Base-by-base conservation (phyloP, 768 basidiomycete species). In the Trametes elegans region DNA sequence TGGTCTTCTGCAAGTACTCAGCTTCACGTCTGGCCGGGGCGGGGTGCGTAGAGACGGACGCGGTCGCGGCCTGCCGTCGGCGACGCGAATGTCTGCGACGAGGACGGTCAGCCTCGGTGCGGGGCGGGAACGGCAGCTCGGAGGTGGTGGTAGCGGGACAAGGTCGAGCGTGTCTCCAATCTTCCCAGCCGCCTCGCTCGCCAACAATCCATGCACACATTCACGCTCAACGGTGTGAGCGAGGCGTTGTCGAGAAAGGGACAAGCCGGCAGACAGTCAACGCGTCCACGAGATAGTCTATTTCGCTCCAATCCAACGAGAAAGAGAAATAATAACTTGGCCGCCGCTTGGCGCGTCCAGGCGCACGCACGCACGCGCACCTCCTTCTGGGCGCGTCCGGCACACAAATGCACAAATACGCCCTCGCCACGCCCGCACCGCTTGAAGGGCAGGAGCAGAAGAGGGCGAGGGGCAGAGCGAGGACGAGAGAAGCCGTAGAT, bases 401-500 rank as follows among this genome's bases (percentile, higher is more conserved):
- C n/a, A n/a, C n/a, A n/a, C n/a, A n/a, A n/a, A n/a, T n/a, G n/a
- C n/a, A n/a, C n/a, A n/a, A n/a, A n/a, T n/a, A n/a, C n/a, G n/a
- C n/a, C n/a, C n/a, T n/a, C n/a, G n/a, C n/a, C n/a, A n/a, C n/a
- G n/a, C n/a, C n/a, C n/a, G n/a, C n/a, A 42, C 19, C 41, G 23
- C 4, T 13, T 26, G 21, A 24, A 18, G 5, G 21, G 7, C 41
- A 28, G n/a, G n/a, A n/a, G 47, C 49, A n/a, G 18, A 11, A 21
- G 45, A 21, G 14, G 26, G 27, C 29, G 24, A 19, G 43, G 5
- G 34, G 34, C 41, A 23, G 49, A 51, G 23, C 16, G 36, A 35
- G 35, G 28, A 43, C 31, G 49, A 52, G 57, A 52, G 41, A 52
- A 43, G 51, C 52, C 53, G 54, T 59, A 62, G 58, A 62, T 57